These are phyloP conservation scores for Xylariaceae sp. DNA, from an alignment of 2,329 filamentous ascomycete genomes.

Conservation along the genomic window DNA sequence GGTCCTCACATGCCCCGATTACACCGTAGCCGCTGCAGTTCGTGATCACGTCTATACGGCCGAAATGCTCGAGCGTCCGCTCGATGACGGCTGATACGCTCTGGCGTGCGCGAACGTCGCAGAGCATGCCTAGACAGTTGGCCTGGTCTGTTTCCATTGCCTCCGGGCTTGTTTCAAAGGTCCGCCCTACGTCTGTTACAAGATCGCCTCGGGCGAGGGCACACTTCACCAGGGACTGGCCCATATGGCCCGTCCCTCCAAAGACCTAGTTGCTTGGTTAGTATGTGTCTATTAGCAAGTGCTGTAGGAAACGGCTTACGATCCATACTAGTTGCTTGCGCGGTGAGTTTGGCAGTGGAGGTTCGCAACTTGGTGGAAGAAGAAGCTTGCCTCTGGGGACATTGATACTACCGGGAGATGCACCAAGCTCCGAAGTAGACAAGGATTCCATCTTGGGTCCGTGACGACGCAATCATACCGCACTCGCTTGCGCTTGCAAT, in stretches of 20 bases:
- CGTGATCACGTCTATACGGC: conserved; percentile 81
- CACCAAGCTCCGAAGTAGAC: conserved; percentile 24
- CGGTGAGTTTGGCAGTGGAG: conserved; percentile 68
- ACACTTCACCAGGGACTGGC: conserved; percentile 80
- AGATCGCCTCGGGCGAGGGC: conserved; percentile 78
- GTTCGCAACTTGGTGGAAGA: conserved; percentile 83
- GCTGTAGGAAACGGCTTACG: conserved; percentile 48
- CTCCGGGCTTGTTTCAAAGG: conserved; percentile 70
- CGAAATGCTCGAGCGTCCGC: conserved; percentile 70
- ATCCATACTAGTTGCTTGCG: conserved; percentile 83
- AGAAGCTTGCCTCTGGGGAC: conserved; percentile 45
- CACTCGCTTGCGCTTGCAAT: background rate
- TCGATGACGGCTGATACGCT: conserved; percentile 74
- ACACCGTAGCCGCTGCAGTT: conserved; percentile 96
- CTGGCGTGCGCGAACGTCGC: conserved; percentile 80
- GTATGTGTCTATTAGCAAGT: conserved; percentile 3
- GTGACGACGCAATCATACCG: conserved; percentile 18
- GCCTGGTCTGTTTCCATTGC: conserved; percentile 70
- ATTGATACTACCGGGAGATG: conserved; percentile 27
- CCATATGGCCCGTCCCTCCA: conserved; percentile 96
- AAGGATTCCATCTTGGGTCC: conserved; percentile 28
- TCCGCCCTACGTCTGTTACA: conserved; percentile 82
- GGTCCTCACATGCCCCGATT: conserved; percentile 93
- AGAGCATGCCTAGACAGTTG: conserved; percentile 77
- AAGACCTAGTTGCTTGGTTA: conserved; percentile 62